Percentiles rank a stretch among this genome's conserved stretches.
Conservation (phyloP, 768 basidiomycete genomes). For the Macrolepiota dolichaula region DNA sequence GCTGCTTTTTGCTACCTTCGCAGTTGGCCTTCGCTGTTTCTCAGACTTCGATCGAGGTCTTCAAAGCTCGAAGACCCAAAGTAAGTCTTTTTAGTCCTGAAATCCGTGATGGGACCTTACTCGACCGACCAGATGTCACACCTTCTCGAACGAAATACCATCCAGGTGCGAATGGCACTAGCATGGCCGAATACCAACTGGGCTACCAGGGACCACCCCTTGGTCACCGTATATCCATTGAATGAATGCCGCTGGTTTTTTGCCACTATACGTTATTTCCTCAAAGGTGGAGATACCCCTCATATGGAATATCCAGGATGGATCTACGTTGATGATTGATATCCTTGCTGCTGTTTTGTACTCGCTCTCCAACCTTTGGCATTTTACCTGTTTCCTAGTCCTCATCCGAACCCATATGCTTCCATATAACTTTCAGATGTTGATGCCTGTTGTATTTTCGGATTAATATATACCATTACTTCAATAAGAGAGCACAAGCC, state of each 20-base stretch:
- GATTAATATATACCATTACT: background rate
- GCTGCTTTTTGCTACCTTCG: conserved; percentile 70
- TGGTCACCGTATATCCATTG: conserved; percentile 72
- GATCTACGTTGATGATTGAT: background rate
- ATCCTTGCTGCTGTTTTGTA: background rate
- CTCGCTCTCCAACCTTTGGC: background rate
- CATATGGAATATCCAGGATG: background rate
- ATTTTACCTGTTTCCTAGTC: background rate
- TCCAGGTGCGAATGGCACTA: conserved; percentile 35
- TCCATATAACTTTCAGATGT: background rate
- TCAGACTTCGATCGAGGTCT: conserved; percentile 82
- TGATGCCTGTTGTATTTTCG: background rate
- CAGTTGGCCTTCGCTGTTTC: conserved; percentile 76
- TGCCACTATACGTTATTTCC: background rate
- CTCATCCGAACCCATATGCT: background rate
- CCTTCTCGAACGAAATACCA: conserved; percentile 42
- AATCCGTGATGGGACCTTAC: conserved; percentile 18
- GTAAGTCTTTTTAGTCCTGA: conserved; percentile 45
- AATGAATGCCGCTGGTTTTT: conserved; percentile 31
- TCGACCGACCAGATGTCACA: conserved; percentile 37
- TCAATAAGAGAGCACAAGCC: too few species aligned
- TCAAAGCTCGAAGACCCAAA: conserved; percentile 64
- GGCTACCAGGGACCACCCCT: conserved; percentile 54
- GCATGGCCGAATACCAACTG: conserved; percentile 43
- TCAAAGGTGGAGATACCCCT: background rate